A percentile compares a stretch with the other conserved stretches of the same genome.
phyloP scores from a whole-genome alignment of 2,329 filamentous ascomycete species.

The Teratosphaeria zuluensis region DNA sequence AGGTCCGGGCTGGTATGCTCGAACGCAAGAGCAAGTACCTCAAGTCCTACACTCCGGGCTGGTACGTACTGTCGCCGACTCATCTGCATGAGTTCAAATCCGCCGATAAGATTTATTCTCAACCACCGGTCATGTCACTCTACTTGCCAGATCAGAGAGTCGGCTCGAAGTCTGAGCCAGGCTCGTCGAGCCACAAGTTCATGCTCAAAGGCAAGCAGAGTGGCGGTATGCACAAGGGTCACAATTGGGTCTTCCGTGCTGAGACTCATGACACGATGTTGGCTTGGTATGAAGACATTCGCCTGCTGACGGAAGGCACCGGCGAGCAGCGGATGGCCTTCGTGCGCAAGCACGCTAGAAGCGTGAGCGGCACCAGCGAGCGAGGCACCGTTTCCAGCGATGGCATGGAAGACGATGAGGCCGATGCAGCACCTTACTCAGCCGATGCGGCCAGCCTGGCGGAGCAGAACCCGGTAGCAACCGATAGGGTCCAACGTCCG shows the following conservation, averaged over 20 bases:
- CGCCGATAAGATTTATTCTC: conserved; percentile 73
- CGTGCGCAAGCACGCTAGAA: conserved; percentile 71
- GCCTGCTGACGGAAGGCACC: conserved; percentile 75
- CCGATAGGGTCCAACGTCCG: conserved; percentile 53
- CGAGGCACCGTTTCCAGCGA: conserved; percentile 56
- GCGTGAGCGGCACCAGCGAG: conserved; percentile 55
- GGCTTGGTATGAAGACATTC: conserved; percentile 92
- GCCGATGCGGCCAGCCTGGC: conserved; percentile 42
- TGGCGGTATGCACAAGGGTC: conserved; percentile 81
- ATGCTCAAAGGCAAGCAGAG: conserved; percentile 94
- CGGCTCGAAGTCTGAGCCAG: conserved; percentile 75
- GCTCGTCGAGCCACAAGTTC: conserved; percentile 89
- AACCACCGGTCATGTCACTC: conserved; percentile 90
- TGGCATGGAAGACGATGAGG: conserved; percentile 67
- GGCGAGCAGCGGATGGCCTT: conserved; percentile 83
- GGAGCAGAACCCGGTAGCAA: conserved; percentile 26
- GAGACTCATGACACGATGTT: conserved; percentile 86
- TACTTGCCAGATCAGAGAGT: conserved; percentile 92
- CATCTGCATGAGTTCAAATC: conserved; percentile 98
- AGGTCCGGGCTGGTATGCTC: conserved; percentile 81
- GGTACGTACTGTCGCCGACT: conserved; percentile 93
- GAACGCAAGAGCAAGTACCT: conserved; percentile 98
- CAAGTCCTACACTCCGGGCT: conserved; percentile 93
- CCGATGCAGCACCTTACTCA: conserved; percentile 55
- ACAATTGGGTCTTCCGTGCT: conserved; percentile 59